Percentiles rank a stretch among this genome's conserved stretches.
These are phyloP conservation scores for Colletotrichum sidae DNA, from an alignment of 2,329 filamentous ascomycete species.

Conservation along the genomic window DNA sequence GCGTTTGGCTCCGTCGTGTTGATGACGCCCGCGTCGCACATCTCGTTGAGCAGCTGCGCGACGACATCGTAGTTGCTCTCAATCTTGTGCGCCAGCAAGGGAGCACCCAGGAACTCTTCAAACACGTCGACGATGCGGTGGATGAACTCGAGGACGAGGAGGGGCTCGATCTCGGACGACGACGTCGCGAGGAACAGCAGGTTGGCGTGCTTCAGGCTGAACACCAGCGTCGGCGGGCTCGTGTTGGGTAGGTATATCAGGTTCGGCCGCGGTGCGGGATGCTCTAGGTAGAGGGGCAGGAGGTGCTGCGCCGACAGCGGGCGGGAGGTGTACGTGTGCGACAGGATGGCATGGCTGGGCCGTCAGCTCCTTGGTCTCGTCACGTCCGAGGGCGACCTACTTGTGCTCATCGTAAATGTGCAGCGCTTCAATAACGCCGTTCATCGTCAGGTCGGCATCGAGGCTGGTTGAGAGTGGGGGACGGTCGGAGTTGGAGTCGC, in stretches of 20 bases:
- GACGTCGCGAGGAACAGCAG: slow-evolving; percentile 87
- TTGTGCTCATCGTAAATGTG: slow-evolving; percentile 98
- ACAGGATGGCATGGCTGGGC: slow-evolving; percentile 82
- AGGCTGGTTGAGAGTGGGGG: slow-evolving; percentile 39
- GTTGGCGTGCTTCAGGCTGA: slow-evolving; percentile 88
- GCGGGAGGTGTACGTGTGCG: slow-evolving; percentile 87
- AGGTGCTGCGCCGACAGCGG: slow-evolving; percentile 82
- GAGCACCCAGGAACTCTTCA: slow-evolving; percentile 93
- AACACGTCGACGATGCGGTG: slow-evolving; percentile 92
- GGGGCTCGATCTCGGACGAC: slow-evolving; percentile 88
- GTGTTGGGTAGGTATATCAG: slow-evolving; percentile 86
- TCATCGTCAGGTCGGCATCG: slow-evolving; percentile 67
- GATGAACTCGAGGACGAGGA: slow-evolving; percentile 92
- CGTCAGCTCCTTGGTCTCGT: slow-evolving; percentile 39
- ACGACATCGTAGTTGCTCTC: slow-evolving; percentile 93
- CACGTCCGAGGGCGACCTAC: slow-evolving; percentile 60
- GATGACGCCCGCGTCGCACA: slow-evolving; percentile 94
- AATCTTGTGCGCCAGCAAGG: slow-evolving; percentile 86
- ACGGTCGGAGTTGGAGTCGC: slow-evolving; percentile 1
- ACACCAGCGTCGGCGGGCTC: slow-evolving; percentile 87
- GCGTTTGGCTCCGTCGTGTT: slow-evolving; percentile 94
- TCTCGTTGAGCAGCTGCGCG: slow-evolving; percentile 91
- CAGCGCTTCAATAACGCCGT: slow-evolving; percentile 90
- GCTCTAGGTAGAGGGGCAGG: slow-evolving; percentile 87
- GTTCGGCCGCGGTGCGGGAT: slow-evolving; percentile 84